Base-by-base conservation (phyloP, 2,329 filamentous ascomycete species). In the Talaromyces verruculosus region DNA sequence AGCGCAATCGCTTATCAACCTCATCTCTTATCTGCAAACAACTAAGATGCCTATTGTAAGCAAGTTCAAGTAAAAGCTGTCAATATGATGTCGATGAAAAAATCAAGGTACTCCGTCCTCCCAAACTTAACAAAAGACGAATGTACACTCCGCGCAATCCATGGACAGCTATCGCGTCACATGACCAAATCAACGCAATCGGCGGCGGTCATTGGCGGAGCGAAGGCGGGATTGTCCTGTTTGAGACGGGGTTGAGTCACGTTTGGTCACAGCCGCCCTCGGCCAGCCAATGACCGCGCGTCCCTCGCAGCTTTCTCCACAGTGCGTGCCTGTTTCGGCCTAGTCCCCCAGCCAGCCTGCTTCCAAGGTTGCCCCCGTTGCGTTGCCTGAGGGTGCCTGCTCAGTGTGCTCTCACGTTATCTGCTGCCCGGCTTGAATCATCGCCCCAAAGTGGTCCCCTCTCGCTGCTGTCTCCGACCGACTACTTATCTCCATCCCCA, bases 371-470 rank as follows among this genome's bases (percentile, higher is more conserved):
- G 51, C 3, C 60, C 45, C 30, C 13, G 19, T 33, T 59, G 60
- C 33, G 33, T 17, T 59, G 60, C 39, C 60, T 62, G 60, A 22
- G 25, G 30, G 43, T 55, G 30, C 30, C 63, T 41, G 41, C 37
- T 28, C 37, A 28, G 37, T 63, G 37, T 63, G 43, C 37, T 61
- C 64, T 61, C 64, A 49, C 53, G 62, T 61, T 65, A 64, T 64
- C 66, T 57, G 63, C 43, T 41, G 30, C 59, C 63, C 65, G 61
- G 64, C 69, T 73, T 74, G 70, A 71, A 71, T 66, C 69, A 71
- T 63, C 61, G 45, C 47, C 33, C 51, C 51, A 57, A 41, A 51
- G 47, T 51, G 47, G 30, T 55, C 49, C 49, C 25, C 25, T 25
- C 25, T 25, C 3, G 25, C 25, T 25, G 25, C 25, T 25, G 25